These are phyloP conservation scores for Usnea hakonensis DNA, from an alignment of 495 filamentous ascomycete genomes.

Conservation along the genomic window DNA sequence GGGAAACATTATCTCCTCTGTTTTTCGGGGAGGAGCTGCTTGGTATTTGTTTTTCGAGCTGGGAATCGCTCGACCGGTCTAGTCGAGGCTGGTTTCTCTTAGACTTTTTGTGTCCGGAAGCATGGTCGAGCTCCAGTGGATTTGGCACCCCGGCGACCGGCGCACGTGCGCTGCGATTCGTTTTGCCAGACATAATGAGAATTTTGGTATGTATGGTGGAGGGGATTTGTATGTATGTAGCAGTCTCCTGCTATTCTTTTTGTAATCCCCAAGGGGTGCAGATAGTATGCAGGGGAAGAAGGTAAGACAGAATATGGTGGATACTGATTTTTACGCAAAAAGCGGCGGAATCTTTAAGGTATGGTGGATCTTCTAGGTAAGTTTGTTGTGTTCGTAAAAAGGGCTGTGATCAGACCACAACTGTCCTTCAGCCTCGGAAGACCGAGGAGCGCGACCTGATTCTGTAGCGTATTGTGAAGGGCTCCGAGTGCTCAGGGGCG, in stretches of 20 bases:
- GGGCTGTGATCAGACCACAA: slow-evolving; percentile 22
- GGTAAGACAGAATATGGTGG: not conserved
- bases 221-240: not conserved
- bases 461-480: slow-evolving; percentile 3
- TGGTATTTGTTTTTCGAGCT: not conserved
- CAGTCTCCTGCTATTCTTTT: not conserved
- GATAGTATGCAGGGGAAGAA: not conserved
- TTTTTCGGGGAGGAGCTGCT: not conserved
- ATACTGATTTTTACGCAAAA: not conserved
- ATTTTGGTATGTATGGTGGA: not conserved
- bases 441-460: slow-evolving; percentile 26
- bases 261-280: not conserved
- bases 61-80: not conserved
- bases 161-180: not conserved
- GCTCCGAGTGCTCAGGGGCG: slow-evolving; percentile 14
- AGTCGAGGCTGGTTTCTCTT: not conserved
- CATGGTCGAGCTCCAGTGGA: not conserved
- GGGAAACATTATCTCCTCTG: slow-evolving; percentile 19
- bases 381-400: not conserved
- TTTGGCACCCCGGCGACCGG: not conserved
- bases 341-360: not conserved
- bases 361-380: not conserved
- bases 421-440: slow-evolving; percentile 21
- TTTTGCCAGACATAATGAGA: slow-evolving; percentile 6
- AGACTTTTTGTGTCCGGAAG: slow-evolving; percentile 4